phyloP scores from a whole-genome alignment of 352 stramenopile species.

The Peronosclerospora sorghi region DNA sequence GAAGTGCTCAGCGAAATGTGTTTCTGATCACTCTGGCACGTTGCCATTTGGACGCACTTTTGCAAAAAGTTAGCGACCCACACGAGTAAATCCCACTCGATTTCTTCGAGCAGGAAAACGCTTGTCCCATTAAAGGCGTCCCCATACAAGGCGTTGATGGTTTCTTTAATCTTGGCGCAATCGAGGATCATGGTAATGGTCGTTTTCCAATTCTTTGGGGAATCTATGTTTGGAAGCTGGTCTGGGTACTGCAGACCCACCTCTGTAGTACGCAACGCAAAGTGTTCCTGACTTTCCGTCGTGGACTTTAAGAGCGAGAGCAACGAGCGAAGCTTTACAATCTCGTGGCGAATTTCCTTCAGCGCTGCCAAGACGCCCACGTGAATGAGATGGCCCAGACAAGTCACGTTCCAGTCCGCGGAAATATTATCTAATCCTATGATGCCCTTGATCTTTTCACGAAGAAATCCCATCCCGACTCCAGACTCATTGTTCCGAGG shows the following conservation, averaged over 20 bases:
- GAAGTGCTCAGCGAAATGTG: slow-evolving; percentile 74
- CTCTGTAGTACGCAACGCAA: slow-evolving; percentile 53
- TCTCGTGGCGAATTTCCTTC: slow-evolving; percentile 61
- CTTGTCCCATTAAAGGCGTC: slow-evolving; percentile 60
- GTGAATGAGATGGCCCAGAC: slow-evolving; percentile 64
- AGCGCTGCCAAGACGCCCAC: slow-evolving; percentile 46
- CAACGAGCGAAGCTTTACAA: slow-evolving; percentile 65
- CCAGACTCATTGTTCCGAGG: slow-evolving; percentile 46
- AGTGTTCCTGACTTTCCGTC: slow-evolving; percentile 65
- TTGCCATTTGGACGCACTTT: slow-evolving; percentile 72
- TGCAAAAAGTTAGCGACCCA: slow-evolving; percentile 64
- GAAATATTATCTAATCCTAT: slow-evolving; percentile 69
- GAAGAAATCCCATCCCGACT: slow-evolving; percentile 63
- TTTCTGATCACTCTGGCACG: slow-evolving; percentile 65
- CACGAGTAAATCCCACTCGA: slow-evolving; percentile 66
- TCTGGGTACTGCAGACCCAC: slow-evolving; percentile 54
- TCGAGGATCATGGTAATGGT: slow-evolving; percentile 71
- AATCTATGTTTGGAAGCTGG: slow-evolving; percentile 55
- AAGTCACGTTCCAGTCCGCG: slow-evolving; percentile 64
- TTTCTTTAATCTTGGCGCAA: slow-evolving; percentile 62
- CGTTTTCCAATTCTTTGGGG: slow-evolving; percentile 55
- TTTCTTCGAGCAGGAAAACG: slow-evolving; percentile 65
- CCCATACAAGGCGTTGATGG: slow-evolving; percentile 57
- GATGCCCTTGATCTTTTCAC: slow-evolving; percentile 70
- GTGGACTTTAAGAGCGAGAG: slow-evolving; percentile 60